These are phyloP conservation scores for Trichoderma sp. DNA, from an alignment of 2,329 filamentous ascomycete species.

Conservation along the genomic window DNA sequence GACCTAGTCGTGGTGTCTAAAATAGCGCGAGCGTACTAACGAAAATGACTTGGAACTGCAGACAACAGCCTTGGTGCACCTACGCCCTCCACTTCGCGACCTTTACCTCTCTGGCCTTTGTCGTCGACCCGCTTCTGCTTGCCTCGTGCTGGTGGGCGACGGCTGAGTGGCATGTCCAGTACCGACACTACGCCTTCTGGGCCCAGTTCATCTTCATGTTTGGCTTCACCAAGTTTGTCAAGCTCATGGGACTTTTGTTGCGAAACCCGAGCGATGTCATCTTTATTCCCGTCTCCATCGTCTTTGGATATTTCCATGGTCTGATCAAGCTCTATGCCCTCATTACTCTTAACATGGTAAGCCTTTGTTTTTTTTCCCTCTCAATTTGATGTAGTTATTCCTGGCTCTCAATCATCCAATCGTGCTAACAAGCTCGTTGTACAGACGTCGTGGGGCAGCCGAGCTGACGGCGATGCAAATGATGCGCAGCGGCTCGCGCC, in stretches of 20 bases:
- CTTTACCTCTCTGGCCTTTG: slow-evolving; percentile 83
- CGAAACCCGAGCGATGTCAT: slow-evolving; percentile 81
- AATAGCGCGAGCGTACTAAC: slow-evolving; percentile 29
- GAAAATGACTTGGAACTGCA: slow-evolving; percentile 45
- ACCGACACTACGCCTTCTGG: slow-evolving; percentile 60
- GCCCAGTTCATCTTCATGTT: slow-evolving; percentile 75
- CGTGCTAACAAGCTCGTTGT: not conserved
- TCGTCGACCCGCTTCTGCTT: slow-evolving; percentile 75
- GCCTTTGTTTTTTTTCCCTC: slow-evolving; percentile 40
- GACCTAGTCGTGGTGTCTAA: not conserved
- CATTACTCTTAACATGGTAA: slow-evolving; percentile 80
- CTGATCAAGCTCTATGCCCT: slow-evolving; percentile 89
- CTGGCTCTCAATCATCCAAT: not conserved
- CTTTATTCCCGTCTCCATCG: slow-evolving; percentile 80
- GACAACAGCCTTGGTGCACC: slow-evolving; percentile 89
- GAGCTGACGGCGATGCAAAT: slow-evolving; percentile 86
- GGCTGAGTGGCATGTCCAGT: slow-evolving; percentile 57
- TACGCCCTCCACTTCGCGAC: slow-evolving; percentile 94
- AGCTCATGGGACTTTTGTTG: slow-evolving; percentile 83
- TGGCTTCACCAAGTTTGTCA: slow-evolving; percentile 84
- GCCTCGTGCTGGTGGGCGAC: slow-evolving; percentile 71
- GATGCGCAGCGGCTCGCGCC: slow-evolving; percentile 70
- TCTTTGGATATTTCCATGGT: slow-evolving; percentile 93
- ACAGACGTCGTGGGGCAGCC: slow-evolving; percentile 94
- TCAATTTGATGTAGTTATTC: too few species aligned